A percentile compares a stretch with the other conserved stretches of the same genome.
Evolutionary conservation across 1,284 basidiomycete species (phyloP).

Genomic region (Ustilago sp.): DNA sequence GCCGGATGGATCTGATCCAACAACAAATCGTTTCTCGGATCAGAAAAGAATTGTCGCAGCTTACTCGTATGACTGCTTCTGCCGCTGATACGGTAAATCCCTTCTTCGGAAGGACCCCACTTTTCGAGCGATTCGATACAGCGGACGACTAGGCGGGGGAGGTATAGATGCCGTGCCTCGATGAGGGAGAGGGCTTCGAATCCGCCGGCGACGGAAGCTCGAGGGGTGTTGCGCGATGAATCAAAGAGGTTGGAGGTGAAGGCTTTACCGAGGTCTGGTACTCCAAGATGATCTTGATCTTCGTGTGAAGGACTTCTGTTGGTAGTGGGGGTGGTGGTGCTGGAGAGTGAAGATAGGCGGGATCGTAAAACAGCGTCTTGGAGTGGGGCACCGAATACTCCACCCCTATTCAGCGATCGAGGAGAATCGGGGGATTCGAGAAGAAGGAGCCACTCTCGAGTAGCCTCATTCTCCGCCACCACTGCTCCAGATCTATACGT

Average conservation of each 20-base stretch:
- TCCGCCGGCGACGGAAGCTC: slow-evolving; percentile 19
- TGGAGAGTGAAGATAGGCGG: slow-evolving; percentile 28
- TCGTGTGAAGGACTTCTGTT: neutral
- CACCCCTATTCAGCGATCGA: neutral
- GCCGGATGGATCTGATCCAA: slow-evolving; percentile 61
- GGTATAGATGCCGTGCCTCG: slow-evolving; percentile 49
- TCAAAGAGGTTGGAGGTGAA: slow-evolving; percentile 39
- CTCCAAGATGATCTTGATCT: slow-evolving; percentile 27
- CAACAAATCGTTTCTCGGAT: slow-evolving; percentile 48
- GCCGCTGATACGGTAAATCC: slow-evolving; percentile 66
- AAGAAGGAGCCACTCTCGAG: slow-evolving; percentile 43
- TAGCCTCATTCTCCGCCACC: slow-evolving; percentile 46
- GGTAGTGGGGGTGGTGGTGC: neutral
- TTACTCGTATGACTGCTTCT: slow-evolving; percentile 63
- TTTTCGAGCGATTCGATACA: slow-evolving; percentile 64
- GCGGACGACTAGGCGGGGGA: slow-evolving; percentile 62
- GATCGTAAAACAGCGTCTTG: slow-evolving; percentile 56
- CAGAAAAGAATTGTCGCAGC: slow-evolving; percentile 54
- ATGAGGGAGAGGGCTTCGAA: slow-evolving; percentile 30
- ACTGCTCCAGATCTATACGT: neutral
- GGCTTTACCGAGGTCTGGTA: slow-evolving; percentile 46
- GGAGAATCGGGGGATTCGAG: slow-evolving; percentile 18
- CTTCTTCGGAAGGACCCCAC: slow-evolving; percentile 64
- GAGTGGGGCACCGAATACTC: slow-evolving; percentile 60
- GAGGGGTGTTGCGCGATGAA: slow-evolving; percentile 27